Conservation (phyloP, 148 eudicot genomes). For the Heliamphora exappendiculata region DNA sequence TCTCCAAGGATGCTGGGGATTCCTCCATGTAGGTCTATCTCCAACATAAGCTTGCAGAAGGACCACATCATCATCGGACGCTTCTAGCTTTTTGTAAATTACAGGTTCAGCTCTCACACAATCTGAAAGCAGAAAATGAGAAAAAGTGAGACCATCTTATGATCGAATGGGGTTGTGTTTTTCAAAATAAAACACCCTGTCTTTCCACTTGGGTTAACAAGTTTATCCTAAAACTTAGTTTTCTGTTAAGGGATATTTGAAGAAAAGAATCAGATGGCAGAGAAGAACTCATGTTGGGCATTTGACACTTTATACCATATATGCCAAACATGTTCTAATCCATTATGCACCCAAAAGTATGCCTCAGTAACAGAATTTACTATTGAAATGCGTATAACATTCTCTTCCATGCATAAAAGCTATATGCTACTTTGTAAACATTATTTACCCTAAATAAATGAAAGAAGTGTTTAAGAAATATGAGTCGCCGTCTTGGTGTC, state of each 20-base stretch:
- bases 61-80: constrained; percentile 40
- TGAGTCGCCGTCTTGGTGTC: no score
- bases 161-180: background rate
- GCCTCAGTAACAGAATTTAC: no score
- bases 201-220: background rate
- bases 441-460: no score
- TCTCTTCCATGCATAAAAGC: no score
- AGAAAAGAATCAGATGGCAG: background rate
- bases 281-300: no score
- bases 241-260: background rate
- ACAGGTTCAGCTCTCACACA: constrained; percentile 97
- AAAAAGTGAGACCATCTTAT: background rate
- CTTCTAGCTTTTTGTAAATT: constrained; percentile 69
- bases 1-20: constrained; percentile 70
- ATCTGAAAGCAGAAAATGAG: constrained; percentile 39
- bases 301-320: no score
- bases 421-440: no score
- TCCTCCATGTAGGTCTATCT: constrained; percentile 91
- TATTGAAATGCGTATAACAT: no score
- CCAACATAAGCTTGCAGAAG: constrained; percentile 83
- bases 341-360: no score
- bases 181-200: background rate
- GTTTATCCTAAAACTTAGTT: background rate
- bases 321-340: no score
- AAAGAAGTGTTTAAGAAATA: no score